Conservation (phyloP, 768 basidiomycete species). For the Suillus subalutaceus region DNA sequence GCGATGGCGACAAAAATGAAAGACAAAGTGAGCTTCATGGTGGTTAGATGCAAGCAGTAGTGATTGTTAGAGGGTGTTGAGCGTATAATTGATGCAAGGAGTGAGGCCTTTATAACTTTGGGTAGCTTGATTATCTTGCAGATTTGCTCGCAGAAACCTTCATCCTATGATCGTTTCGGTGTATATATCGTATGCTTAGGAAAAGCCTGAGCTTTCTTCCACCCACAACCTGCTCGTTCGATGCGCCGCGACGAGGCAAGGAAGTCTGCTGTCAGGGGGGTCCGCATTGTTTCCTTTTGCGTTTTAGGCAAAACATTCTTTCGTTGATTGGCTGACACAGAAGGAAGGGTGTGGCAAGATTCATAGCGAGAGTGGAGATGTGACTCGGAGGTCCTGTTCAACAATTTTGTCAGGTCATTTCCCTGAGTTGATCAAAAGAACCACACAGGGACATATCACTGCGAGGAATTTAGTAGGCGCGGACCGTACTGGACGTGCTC, state of each 20-base stretch:
- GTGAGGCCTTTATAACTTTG: neutral
- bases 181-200: neutral
- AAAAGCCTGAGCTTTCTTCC: neutral
- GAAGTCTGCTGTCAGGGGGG: neutral
- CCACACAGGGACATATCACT: neutral
- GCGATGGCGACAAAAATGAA: neutral
- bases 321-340: neutral
- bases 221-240: neutral
- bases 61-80: neutral
- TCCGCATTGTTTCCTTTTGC: neutral
- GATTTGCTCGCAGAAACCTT: neutral
- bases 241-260: neutral
- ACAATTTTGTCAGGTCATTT: neutral
- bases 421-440: neutral
- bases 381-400: neutral
- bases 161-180: neutral
- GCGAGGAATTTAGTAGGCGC: neutral
- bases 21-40: neutral
- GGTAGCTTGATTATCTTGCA: neutral
- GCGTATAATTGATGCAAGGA: neutral
- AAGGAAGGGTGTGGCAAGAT: neutral
- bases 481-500: neutral
- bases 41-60: neutral
- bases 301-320: neutral
- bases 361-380: neutral